phyloP scores from a whole-genome alignment of 1,284 basidiomycete species.

The Apiotrichum gamsii region DNA sequence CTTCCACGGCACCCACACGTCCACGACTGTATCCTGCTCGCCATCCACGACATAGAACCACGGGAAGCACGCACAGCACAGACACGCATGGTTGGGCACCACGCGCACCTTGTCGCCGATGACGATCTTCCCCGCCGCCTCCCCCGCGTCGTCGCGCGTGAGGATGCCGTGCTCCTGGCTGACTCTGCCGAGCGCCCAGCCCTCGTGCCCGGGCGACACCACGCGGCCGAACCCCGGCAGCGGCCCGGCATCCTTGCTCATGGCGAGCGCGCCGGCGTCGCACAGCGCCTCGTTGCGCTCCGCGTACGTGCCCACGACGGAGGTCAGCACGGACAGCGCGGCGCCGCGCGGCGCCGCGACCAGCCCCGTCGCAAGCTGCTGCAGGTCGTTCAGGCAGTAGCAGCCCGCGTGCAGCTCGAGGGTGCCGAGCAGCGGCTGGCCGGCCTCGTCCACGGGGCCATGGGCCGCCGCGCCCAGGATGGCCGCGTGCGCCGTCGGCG shows the following conservation, averaged over 20 bases:
- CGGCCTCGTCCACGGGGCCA: background rate
- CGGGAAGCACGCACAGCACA: constrained; percentile 67
- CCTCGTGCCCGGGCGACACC: constrained; percentile 49
- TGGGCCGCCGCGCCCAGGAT: background rate
- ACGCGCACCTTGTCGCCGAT: constrained; percentile 53
- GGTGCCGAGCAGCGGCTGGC: constrained; percentile 53
- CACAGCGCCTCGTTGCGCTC: constrained; percentile 56
- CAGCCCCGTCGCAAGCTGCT: constrained; percentile 69
- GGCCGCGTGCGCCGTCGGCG: constrained; percentile 71
- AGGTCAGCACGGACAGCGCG: constrained; percentile 63
- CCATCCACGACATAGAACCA: constrained; percentile 77
- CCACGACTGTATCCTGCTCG: constrained; percentile 57
- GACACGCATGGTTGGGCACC: constrained; percentile 54
- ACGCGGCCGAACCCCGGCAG: constrained; percentile 66
- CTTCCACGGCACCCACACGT: constrained; percentile 87
- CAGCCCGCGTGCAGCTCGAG: constrained; percentile 70
- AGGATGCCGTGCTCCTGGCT: constrained; percentile 76
- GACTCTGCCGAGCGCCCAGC: constrained; percentile 66
- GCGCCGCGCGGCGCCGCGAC: constrained; percentile 45
- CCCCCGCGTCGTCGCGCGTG: constrained; percentile 39
- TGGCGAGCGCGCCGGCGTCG: constrained; percentile 75
- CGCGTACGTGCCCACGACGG: constrained; percentile 70
- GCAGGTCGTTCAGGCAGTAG: constrained; percentile 76
- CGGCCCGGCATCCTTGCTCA: constrained; percentile 76
- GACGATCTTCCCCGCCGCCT: constrained; percentile 40